Evolutionary conservation across 768 basidiomycete genomes (phyloP).

Genomic region (Boletus rex-veris): DNA sequence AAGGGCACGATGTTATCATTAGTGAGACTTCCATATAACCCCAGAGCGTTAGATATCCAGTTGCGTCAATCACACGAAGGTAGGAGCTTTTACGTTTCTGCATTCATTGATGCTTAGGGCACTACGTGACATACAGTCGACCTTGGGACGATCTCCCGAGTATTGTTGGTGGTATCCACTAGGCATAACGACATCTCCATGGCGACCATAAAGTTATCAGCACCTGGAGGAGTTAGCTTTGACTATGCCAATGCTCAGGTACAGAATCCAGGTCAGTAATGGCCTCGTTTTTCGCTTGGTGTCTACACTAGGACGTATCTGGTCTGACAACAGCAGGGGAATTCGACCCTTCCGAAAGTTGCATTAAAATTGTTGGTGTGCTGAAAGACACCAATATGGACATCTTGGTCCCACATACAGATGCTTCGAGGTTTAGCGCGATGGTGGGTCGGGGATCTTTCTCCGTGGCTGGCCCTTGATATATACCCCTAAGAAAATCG

Average conservation of each 20-base stretch:
- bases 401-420: constrained; percentile 64
- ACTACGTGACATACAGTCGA: constrained; percentile 45
- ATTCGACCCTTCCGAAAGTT: constrained; percentile 40
- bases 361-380: constrained; percentile 47
- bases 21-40: constrained; percentile 62
- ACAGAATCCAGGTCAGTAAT: constrained; percentile 32
- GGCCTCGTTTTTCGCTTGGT: constrained; percentile 9
- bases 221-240: constrained; percentile 53
- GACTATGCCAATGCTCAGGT: constrained; percentile 40
- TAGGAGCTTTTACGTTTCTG: constrained; percentile 19
- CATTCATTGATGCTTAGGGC: not conserved
- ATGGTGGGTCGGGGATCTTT: constrained; percentile 45
- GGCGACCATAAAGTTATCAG: constrained; percentile 51
- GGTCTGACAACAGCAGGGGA: constrained; percentile 17
- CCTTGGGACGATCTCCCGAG: constrained; percentile 53
- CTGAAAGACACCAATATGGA: constrained; percentile 43
- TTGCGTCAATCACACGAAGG: constrained; percentile 52
- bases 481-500: constrained; percentile 55
- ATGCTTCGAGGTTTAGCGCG: constrained; percentile 55
- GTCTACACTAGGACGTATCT: constrained; percentile 1
- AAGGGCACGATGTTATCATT: constrained; percentile 37
- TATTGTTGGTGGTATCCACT: constrained; percentile 57
- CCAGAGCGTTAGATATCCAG: constrained; percentile 58
- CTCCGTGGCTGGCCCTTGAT: not conserved
- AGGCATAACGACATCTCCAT: constrained; percentile 65